Conservation (phyloP, 805 yeast species). For the Yarrowia deformans region DNA sequence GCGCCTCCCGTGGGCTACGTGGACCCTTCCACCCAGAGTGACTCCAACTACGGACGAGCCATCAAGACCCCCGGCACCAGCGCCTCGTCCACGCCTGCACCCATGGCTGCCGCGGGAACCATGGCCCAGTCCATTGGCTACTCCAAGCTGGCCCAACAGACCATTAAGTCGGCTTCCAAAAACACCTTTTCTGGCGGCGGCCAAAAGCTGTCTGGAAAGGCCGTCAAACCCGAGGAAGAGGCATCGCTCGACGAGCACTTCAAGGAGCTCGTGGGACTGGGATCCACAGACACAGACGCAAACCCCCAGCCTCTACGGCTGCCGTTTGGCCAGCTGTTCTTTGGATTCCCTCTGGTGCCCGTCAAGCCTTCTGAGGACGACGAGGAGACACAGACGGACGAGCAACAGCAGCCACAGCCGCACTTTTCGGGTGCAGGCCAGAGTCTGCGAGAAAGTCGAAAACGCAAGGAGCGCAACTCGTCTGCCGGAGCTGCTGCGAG, state of each 20-base stretch:
- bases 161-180: slow-evolving; percentile 20
- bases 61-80: slow-evolving; percentile 33
- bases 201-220: slow-evolving; percentile 64
- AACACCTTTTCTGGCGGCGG: slow-evolving; percentile 66
- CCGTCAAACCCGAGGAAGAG: slow-evolving; percentile 31
- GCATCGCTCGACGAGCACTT: slow-evolving; percentile 38
- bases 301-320: slow-evolving; percentile 71
- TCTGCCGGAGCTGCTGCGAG: slow-evolving; percentile 45
- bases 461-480: slow-evolving; percentile 63
- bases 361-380: slow-evolving; percentile 52
- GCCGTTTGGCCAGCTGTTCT: slow-evolving; percentile 87
- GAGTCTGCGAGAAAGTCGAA: slow-evolving; percentile 71
- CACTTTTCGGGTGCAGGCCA: slow-evolving; percentile 75
- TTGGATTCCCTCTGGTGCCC: slow-evolving; percentile 83
- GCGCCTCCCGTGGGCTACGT: slow-evolving; percentile 99
- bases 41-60: slow-evolving; percentile 38
- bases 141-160: slow-evolving; percentile 54
- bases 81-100: slow-evolving; percentile 41
- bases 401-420: slow-evolving; percentile 44
- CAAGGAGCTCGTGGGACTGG: slow-evolving; percentile 37
- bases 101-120: slow-evolving; percentile 44
- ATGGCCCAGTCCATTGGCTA: slow-evolving; percentile 81
- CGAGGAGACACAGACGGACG: slow-evolving; percentile 50
- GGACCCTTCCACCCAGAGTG: slow-evolving; percentile 67
- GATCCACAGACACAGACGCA: slow-evolving; percentile 38